These are phyloP conservation scores for Lycium ferocissimum DNA, from an alignment of 257 asterid species.

Conservation along the genomic window DNA sequence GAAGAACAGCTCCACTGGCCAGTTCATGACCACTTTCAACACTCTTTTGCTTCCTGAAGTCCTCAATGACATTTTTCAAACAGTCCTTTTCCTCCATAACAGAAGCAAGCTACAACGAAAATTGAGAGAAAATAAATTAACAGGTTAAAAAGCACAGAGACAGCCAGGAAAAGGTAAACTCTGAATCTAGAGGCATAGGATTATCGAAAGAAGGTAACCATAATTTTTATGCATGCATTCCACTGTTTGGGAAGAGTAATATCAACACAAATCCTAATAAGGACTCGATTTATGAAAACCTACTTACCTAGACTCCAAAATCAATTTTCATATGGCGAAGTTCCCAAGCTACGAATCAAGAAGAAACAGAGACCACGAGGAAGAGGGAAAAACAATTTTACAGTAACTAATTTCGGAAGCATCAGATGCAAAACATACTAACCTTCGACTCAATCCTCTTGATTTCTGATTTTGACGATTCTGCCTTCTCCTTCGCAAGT, in stretches of 20 bases:
- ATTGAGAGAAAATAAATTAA: slow-evolving; percentile 34
- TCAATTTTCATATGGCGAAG: not conserved
- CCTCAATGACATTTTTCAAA: slow-evolving; percentile 55
- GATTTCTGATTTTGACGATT: slow-evolving; percentile 66
- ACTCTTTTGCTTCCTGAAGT: slow-evolving; percentile 55
- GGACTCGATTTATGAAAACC: not conserved
- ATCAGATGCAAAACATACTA: slow-evolving; percentile 36
- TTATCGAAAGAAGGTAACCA: slow-evolving; percentile 23
- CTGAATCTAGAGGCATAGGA: slow-evolving; percentile 7
- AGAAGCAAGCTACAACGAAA: slow-evolving; percentile 63
- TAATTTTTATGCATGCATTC: not conserved
- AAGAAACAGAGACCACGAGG: not conserved
- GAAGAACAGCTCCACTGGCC: slow-evolving; percentile 57
- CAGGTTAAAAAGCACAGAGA: not conserved
- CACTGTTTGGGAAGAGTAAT: slow-evolving; percentile 17
- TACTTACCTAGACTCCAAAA: not conserved
- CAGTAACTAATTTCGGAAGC: not conserved
- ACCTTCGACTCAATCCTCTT: slow-evolving; percentile 85
- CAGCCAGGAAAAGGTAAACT: not conserved
- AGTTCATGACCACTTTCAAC: slow-evolving; percentile 62
- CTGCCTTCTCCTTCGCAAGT: slow-evolving; percentile 70
- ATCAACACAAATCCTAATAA: not conserved
- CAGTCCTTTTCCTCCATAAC: slow-evolving; percentile 74
- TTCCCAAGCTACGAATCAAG: slow-evolving; percentile 23
- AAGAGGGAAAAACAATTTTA: slow-evolving; percentile 11